Base-by-base conservation (phyloP, 2,329 filamentous ascomycete species). In the Cytospora mali region DNA sequence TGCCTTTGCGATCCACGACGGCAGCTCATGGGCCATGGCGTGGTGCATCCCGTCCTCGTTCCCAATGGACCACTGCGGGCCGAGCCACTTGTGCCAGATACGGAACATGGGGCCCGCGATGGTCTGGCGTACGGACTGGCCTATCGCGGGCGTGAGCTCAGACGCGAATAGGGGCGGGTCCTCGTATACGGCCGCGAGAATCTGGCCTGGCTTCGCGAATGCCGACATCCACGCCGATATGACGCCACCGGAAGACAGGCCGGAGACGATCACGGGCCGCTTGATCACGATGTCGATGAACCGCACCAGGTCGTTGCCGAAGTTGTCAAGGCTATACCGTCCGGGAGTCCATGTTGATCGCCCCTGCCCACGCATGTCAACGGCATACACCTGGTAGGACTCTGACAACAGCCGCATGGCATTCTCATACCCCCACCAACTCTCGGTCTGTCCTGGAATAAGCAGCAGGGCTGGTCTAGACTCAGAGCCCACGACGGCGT, bases 301-400 rank as follows among this genome's bases (percentile, higher is more conserved):
- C 14, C 58, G 58, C 25, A 67, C 64, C 1, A 67, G 61, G 60
- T 67, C 66, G 62, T 66, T 65, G 23, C 66, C 66, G 14, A 66
- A 59, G 53, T 57, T 61, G 55, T 67, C 66, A 1, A 67, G 55
- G 42, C 55, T 67, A 62, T 67, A 67, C 16, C 66, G 64, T 56
- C 66, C 66, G 1, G 66, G 66, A 6, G 66, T 66, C 66, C 66
- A 67, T 6, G 66, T 66, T 25, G 64, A 65, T 7, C 62, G 52
- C 21, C 66, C 66, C 42, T 67, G 66, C 6, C 66, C 66, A 14
- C 66, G 66, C 16, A 67, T 52, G 58, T 67, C 66, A 27, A 67
- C 66, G 27, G 66, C 66, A 27, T 54, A 67, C 50, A 67, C 64
- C 51, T 67, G 64, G 55, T 67, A 67, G n/a, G 58, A 52, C 29